Evolutionary conservation across 1,139 yeast species (phyloP).

Genomic region (Wickerhamiella infanticola): DNA sequence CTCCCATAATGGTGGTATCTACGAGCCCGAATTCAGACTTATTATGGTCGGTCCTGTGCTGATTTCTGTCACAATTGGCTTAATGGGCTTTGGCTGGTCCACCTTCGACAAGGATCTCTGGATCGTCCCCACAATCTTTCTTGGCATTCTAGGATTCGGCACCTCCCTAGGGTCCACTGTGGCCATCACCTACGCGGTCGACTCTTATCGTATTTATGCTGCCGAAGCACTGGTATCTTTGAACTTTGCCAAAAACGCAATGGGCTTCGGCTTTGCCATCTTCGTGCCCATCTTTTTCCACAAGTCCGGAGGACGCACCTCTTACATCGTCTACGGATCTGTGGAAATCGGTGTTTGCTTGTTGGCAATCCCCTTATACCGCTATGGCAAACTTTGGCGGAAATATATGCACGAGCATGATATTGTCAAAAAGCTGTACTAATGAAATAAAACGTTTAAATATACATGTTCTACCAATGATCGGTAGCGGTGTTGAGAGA

Average conservation of each 20-base stretch:
- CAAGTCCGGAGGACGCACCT: slow-evolving; percentile 31
- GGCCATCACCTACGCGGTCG: slow-evolving; percentile 46
- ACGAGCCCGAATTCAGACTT: slow-evolving; percentile 49
- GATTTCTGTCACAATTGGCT: slow-evolving; percentile 35
- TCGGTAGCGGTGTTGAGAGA: background rate
- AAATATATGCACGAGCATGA: slow-evolving; percentile 19
- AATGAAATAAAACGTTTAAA: background rate
- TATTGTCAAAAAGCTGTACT: slow-evolving; percentile 17
- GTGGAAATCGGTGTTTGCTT: slow-evolving; percentile 36
- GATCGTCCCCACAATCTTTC: slow-evolving; percentile 43
- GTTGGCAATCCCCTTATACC: slow-evolving; percentile 37
- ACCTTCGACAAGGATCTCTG: slow-evolving; percentile 34
- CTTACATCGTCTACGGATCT: slow-evolving; percentile 40
- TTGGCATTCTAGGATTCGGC: slow-evolving; percentile 44
- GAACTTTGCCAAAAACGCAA: slow-evolving; percentile 37
- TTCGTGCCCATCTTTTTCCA: slow-evolving; percentile 37
- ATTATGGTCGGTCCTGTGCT: slow-evolving; percentile 38
- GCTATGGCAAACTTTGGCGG: slow-evolving; percentile 39
- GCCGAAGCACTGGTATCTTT: slow-evolving; percentile 44
- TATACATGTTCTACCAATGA: background rate
- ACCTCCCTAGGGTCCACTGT: slow-evolving; percentile 46
- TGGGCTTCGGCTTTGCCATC: slow-evolving; percentile 43
- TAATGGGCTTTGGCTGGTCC: slow-evolving; percentile 53
- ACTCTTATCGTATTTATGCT: slow-evolving; percentile 43
- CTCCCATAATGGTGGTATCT: slow-evolving; percentile 34